These are phyloP conservation scores for Cryphonectria naterciae DNA, from an alignment of 2,329 filamentous ascomycete genomes.

Conservation along the genomic window DNA sequence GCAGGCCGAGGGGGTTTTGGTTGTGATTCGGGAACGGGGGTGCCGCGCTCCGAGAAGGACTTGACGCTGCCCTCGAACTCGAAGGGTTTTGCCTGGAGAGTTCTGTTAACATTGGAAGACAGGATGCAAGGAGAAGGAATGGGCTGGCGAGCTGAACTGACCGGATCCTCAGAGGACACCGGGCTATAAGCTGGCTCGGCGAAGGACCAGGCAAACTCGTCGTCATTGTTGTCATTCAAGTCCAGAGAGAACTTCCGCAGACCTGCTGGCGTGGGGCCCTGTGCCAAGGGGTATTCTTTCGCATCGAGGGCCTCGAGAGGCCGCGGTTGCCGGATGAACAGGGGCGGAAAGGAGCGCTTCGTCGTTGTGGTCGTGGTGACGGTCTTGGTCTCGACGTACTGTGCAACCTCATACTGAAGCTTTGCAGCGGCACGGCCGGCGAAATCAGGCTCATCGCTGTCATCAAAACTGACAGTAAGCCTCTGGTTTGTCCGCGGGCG, in stretches of 20 bases:
- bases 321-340: conserved; percentile 75
- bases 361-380: conserved; percentile 94
- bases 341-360: conserved; percentile 80
- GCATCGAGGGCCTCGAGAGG: conserved; percentile 75
- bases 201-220: conserved; percentile 37
- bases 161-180: conserved; percentile 18
- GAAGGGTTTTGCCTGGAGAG: conserved; percentile 17
- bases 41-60: conserved; percentile 39
- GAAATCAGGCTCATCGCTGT: conserved; percentile 35
- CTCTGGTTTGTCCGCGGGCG: conserved; percentile 41
- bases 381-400: conserved; percentile 70
- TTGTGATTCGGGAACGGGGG: conserved; percentile 36
- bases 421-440: conserved; percentile 33
- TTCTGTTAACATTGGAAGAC: not conserved
- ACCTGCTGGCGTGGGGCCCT: conserved; percentile 78
- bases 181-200: conserved; percentile 21
- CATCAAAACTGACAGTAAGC: conserved; percentile 42
- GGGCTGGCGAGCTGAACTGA: conserved; percentile 8
- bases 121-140: not conserved
- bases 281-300: conserved; percentile 88
- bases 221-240: conserved; percentile 63
- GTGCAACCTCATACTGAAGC: conserved; percentile 62
- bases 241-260: conserved; percentile 79
- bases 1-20: conserved; percentile 34
- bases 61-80: conserved; percentile 34